Evolutionary conservation across 306 rosid species (phyloP).

Genomic region (Rubus parviflorus): DNA sequence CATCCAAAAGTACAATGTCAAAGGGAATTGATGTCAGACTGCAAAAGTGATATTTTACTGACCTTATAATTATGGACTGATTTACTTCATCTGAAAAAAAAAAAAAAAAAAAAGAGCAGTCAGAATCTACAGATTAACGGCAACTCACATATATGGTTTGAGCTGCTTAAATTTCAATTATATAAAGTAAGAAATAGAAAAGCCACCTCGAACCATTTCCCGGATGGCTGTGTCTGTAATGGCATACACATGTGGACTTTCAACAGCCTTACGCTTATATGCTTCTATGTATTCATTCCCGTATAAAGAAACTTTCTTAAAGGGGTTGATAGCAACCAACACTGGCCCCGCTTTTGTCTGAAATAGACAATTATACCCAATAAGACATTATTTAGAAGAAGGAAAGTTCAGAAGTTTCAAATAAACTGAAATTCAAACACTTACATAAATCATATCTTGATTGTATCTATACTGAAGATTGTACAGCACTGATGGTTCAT

Average conservation of each 20-base stretch:
- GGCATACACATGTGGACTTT: constrained; percentile 95
- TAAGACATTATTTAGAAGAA: constrained; percentile 18
- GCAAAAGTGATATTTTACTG: constrained; percentile 26
- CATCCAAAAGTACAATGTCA: constrained; percentile 8
- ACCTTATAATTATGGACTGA: constrained; percentile 98
- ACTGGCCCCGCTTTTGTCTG: constrained; percentile 99
- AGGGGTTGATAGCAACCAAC: constrained; percentile 94
- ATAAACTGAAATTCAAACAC: constrained; percentile 31
- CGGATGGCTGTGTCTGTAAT: constrained; percentile 90
- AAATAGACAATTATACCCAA: constrained; percentile 30
- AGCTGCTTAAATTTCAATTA: constrained; percentile 25
- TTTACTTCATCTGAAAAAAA: constrained; percentile 90
- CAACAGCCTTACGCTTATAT: constrained; percentile 64
- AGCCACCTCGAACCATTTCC: constrained; percentile 87
- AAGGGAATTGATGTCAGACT: neutral
- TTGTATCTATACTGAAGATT: constrained; percentile 87
- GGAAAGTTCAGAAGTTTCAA: constrained; percentile 12
- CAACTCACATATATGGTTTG: constrained; percentile 17
- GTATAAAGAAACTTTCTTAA: constrained; percentile 85
- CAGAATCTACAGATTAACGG: constrained; percentile 28
- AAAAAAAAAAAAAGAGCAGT: constrained; percentile 12
- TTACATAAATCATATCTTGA: constrained; percentile 85
- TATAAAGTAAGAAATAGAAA: constrained; percentile 11
- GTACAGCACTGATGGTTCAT: constrained; percentile 91
- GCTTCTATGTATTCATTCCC: constrained; percentile 84